Evolutionary conservation across 2,329 filamentous ascomycete species (phyloP), one percentile per base, ranked within the genome.

Genomic region (Fusarium avenaceum): DNA sequence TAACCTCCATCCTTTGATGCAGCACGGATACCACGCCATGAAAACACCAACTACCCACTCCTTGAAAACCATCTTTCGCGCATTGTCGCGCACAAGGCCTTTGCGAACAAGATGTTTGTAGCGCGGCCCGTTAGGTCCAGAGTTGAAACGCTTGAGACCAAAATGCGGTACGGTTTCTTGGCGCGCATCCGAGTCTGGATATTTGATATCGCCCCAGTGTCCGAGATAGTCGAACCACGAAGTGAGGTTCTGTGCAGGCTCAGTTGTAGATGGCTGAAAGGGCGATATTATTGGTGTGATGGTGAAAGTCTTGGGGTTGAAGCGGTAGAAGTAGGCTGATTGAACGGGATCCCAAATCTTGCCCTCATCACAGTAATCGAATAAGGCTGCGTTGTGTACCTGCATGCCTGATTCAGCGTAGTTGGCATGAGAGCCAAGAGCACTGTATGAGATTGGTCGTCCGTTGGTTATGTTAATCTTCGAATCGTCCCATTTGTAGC

Each of bases 271-370:
- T 1, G 45, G n/a, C 13, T 70, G 22, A 3, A 67, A 53, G 1
- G 72, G 72, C 1, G 70, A 53, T 1, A 46, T 47, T 2, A 74
- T 59, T 1, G 67, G 50, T 1, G 70, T 76, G 4, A 79, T 32
- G 0, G 53, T 68, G 24, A 65, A 71, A 2, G 67, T 71, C 2
- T 58, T 32, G 7, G 75, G 64, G n/a, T 79, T 61, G 45, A 78
- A 73, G 30, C 66, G 74, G 43, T 78, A 80, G 42, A 79, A 79
- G 59, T 78, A 78, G 15, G 78, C 78, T 3, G 78, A 79, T 4
- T 74, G 69, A 3, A 79, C 50, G 1, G 78, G 78, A 48, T 80
- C 76, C 78, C 77, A 80, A 7, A 56, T 66, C 19, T 61, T 67
- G 1, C 78, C 78, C 39, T 72, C 61, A n/a, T 79, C 72, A 43